Evolutionary conservation across 2,329 filamentous ascomycete genomes (phyloP), one percentile per base, ranked within the genome.

Genomic region (Aspergillus fumigatus): DNA sequence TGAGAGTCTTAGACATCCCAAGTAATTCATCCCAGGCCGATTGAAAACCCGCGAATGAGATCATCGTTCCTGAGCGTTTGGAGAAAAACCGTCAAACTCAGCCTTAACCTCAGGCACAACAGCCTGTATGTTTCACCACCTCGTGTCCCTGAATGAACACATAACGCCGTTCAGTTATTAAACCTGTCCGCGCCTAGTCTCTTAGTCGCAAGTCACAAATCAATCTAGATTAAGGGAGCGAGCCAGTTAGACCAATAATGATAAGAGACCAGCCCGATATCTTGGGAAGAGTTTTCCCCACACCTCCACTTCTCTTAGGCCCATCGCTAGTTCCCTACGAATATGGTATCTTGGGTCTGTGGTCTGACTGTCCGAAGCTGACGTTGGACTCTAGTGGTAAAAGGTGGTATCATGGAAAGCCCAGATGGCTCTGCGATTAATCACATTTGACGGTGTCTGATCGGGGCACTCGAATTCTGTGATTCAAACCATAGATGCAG

Each of bases 241-340:
- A 26, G 7, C 11, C 14, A n/a, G 21, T 47, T 7, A 26, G 10
- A 23, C 43, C 43, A 47, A 23, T 21, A 17, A 14, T 8, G 21
- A 45, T 23, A 45, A 45, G 41, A 4, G n/a, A 19, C n/a, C 21
- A 23, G 19, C 25, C 43, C n/a, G 6, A 38, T 38, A 14, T 17
- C 32, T 38, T 17, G 14, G 29, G 32, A 48, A 50, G 51, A 45
- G 53, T 52, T 55, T 51, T 59, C 62, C 57, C 62, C 62, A 64
- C 62, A 48, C 55, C 62, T 61, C 62, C 59, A 62, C 62, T 60
- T 54, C 43, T 25, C 54, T 51, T 38, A 54, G 29, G 47, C 14
- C 17, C 14, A 38, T 38, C 17, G 32, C 32, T 58, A 49, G 59
- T 56, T 56, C 45, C 27, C 25, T 43, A 53, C 52, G 23, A 25